Percentiles rank a stretch among this genome's conserved stretches.
Evolutionary conservation across 2,329 filamentous ascomycete species (phyloP).

Genomic region (Hymenoscyphus infarciens): DNA sequence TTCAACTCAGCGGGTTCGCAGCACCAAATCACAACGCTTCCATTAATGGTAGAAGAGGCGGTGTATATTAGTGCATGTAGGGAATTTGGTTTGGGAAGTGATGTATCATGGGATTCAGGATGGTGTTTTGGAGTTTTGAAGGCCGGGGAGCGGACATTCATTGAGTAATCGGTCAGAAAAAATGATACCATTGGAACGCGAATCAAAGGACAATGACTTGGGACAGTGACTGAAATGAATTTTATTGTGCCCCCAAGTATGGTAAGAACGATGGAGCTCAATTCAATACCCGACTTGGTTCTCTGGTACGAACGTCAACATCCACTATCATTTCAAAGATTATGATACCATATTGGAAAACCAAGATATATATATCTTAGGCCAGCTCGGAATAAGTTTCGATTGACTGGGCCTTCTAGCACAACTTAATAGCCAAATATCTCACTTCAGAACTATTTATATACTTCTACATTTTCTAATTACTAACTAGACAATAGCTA

Average conservation of each 20-base stretch:
- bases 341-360: too few relatives aligned
- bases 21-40: conserved; percentile 13
- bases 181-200: conserved; percentile 12
- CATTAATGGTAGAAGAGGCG: conserved; percentile 22
- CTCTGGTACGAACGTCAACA: too few relatives aligned
- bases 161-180: not conserved
- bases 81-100: not conserved
- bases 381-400: too few relatives aligned
- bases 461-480: too few relatives aligned
- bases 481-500: too few relatives aligned
- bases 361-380: too few relatives aligned
- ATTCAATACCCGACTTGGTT: too few relatives aligned
- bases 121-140: conserved; percentile 14
- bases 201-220: not conserved
- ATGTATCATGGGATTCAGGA: conserved; percentile 12
- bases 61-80: conserved; percentile 28
- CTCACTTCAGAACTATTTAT: too few relatives aligned
- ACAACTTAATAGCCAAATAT: too few relatives aligned
- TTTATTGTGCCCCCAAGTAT: not conserved
- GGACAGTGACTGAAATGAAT: not conserved
- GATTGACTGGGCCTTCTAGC: too few relatives aligned
- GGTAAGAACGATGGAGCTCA: not conserved
- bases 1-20: conserved; percentile 45
- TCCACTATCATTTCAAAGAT: too few relatives aligned
- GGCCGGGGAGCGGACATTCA: not conserved